These are phyloP conservation scores for Botrytis byssoidea DNA, from an alignment of 2,329 filamentous ascomycete genomes.

Conservation along the genomic window DNA sequence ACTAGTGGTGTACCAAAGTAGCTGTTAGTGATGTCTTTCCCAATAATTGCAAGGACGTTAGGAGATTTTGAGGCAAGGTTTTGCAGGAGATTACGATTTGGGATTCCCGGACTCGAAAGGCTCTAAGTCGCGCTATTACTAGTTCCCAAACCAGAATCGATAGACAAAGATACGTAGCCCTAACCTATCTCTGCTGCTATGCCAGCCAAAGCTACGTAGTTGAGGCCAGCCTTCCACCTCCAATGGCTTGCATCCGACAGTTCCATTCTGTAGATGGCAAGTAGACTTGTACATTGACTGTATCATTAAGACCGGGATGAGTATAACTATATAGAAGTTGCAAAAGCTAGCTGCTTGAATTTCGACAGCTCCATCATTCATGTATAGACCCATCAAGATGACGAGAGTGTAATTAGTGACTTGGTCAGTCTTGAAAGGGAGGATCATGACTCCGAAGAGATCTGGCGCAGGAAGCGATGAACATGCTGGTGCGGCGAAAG, in stretches of 20 bases:
- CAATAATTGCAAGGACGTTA: constrained; percentile 39
- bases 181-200: not conserved
- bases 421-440: not conserved
- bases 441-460: not conserved
- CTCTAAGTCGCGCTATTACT: constrained; percentile 2
- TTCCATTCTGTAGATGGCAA: constrained; percentile 38
- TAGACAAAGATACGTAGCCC: constrained; percentile 35
- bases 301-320: constrained; percentile 3
- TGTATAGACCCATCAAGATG: not conserved
- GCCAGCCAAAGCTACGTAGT: not conserved
- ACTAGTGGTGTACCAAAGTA: constrained; percentile 39
- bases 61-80: constrained; percentile 42
- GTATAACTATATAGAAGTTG: not conserved
- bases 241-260: constrained; percentile 36
- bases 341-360: not conserved
- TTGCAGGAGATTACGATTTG: constrained; percentile 33
- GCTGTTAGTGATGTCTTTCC: constrained; percentile 38
- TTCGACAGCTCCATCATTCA: not conserved
- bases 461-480: not conserved
- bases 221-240: constrained; percentile 29
- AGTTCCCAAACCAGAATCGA: constrained; percentile 26
- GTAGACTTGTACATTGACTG: constrained; percentile 26
- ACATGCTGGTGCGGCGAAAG: not conserved
- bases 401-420: not conserved
- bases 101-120: constrained; percentile 22